Evolutionary conservation across 129 eudicot species (phyloP).

Genomic region (Flaveria ramosissima): DNA sequence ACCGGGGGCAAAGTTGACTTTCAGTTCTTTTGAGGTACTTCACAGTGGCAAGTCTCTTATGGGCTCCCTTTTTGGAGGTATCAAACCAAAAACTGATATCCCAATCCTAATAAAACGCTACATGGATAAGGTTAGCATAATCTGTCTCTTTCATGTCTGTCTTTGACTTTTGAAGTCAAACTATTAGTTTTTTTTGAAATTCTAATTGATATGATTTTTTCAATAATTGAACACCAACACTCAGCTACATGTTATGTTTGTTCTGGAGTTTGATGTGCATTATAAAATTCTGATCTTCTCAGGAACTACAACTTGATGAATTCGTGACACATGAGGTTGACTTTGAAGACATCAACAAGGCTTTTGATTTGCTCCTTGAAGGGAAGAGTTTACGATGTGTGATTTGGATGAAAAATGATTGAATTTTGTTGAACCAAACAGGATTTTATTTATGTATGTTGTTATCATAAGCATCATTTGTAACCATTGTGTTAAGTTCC

Average conservation of each 20-base stretch:
- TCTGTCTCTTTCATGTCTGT: not conserved
- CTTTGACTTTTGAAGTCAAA: constrained; percentile 24
- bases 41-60: constrained; percentile 49
- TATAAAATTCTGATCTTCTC: constrained; percentile 17
- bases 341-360: constrained; percentile 76
- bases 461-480: not conserved
- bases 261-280: not conserved
- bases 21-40: constrained; percentile 54
- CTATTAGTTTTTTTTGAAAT: not conserved
- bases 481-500: not conserved
- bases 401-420: constrained; percentile 77
- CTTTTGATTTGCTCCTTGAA: constrained; percentile 66
- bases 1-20: constrained; percentile 51
- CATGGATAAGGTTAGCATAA: constrained; percentile 59
- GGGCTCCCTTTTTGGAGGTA: constrained; percentile 74
- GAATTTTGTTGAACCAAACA: not conserved
- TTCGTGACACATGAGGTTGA: constrained; percentile 86
- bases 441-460: not conserved
- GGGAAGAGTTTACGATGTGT: constrained; percentile 85
- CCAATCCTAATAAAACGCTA: constrained; percentile 59
- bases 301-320: constrained; percentile 71
- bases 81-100: constrained; percentile 78
- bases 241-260: not conserved
- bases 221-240: not conserved
- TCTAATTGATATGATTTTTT: not conserved